These are phyloP conservation scores for Polychaeton citri DNA, from an alignment of 2,329 filamentous ascomycete species.

Conservation along the genomic window DNA sequence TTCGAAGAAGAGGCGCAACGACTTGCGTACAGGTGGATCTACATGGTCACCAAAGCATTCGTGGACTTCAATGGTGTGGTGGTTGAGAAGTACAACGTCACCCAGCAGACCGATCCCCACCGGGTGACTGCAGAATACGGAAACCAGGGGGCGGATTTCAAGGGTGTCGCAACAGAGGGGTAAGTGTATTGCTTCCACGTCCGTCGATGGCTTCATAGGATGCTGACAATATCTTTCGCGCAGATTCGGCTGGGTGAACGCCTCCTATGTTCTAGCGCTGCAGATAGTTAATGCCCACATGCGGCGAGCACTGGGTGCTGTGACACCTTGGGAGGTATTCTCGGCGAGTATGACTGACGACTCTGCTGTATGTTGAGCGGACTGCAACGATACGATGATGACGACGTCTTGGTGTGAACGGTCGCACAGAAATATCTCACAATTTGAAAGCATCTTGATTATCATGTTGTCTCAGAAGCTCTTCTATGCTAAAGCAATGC, in stretches of 20 bases:
- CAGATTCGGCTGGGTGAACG: slow-evolving; percentile 98
- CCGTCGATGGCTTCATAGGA: no score
- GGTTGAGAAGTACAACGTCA: slow-evolving; percentile 98
- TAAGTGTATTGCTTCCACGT: no score
- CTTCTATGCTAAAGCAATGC: no score
- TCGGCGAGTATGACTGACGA: slow-evolving; percentile 38
- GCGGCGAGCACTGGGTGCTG: slow-evolving; percentile 72
- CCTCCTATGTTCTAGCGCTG: slow-evolving; percentile 88
- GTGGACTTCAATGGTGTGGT: slow-evolving; percentile 97
- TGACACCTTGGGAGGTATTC: slow-evolving; percentile 78
- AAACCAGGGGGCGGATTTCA: slow-evolving; percentile 91
- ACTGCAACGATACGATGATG: not conserved
- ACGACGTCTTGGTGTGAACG: no score
- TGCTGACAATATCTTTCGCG: no score
- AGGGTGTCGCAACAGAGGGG: slow-evolving; percentile 92
- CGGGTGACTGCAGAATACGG: slow-evolving; percentile 94
- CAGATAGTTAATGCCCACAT: slow-evolving; percentile 81
- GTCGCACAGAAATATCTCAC: no score
- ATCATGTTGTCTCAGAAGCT: no score
- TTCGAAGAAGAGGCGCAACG: slow-evolving; percentile 83
- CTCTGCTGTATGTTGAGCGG: not conserved
- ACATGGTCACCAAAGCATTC: slow-evolving; percentile 97
- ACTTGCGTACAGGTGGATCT: slow-evolving; percentile 89
- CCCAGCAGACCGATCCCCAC: slow-evolving; percentile 76
- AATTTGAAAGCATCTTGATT: no score